Evolutionary conservation across 1,284 basidiomycete species (phyloP).

Genomic region (Puccinia novopanici): DNA sequence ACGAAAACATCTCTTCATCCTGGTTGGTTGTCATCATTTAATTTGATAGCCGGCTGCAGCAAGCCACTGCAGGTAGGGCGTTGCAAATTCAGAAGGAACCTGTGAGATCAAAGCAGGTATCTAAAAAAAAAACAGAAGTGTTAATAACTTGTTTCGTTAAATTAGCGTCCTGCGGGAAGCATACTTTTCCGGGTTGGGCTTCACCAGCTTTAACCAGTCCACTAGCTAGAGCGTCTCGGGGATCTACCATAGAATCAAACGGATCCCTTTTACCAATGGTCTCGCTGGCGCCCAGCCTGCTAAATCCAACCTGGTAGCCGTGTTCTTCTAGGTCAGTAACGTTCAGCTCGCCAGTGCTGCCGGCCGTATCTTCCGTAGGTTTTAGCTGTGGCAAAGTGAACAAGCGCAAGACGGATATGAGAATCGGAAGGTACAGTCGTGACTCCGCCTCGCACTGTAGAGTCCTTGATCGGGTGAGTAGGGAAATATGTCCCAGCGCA

Average conservation of each 20-base stretch:
- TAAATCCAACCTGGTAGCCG: conserved; percentile 85
- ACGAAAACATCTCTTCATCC: neutral
- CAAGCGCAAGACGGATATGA: conserved; percentile 75
- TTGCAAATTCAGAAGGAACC: conserved; percentile 37
- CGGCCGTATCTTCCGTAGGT: conserved; percentile 59
- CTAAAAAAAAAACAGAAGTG: conserved; percentile 13
- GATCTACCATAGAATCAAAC: conserved; percentile 45
- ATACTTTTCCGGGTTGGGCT: conserved; percentile 50
- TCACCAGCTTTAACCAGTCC: conserved; percentile 50
- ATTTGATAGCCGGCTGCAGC: conserved; percentile 50
- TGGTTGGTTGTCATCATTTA: conserved; percentile 1
- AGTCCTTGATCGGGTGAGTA: conserved; percentile 70
- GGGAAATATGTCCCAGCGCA: conserved; percentile 75
- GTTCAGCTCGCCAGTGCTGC: conserved; percentile 5
- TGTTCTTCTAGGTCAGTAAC: conserved; percentile 80
- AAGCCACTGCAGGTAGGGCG: conserved; percentile 51
- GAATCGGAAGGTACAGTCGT: conserved; percentile 66
- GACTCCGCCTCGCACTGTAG: conserved; percentile 43
- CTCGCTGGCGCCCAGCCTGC: conserved; percentile 78
- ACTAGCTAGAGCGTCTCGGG: conserved; percentile 38
- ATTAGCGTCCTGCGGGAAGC: neutral
- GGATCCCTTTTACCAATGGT: conserved; percentile 32
- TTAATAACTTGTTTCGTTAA: neutral
- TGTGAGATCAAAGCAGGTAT: conserved; percentile 49
- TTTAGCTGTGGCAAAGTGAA: conserved; percentile 71